Conservation (phyloP, 202 grass and related monocot species). For the Zizania palustris region DNA sequence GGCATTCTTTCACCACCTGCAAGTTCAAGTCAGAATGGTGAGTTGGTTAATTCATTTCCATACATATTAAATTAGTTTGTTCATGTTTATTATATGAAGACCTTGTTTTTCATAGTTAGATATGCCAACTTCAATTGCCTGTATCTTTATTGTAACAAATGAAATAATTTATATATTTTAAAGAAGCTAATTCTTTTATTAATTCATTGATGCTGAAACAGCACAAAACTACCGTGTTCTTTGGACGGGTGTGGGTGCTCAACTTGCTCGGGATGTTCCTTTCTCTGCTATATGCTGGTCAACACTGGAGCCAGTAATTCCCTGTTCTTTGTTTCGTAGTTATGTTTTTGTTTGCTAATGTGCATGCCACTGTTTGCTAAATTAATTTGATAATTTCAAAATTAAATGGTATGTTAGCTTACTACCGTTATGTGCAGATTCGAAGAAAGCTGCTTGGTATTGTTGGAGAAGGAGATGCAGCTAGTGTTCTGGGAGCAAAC, state of each 20-base stretch:
- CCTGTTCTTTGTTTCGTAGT: conserved; percentile 8
- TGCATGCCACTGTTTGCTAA: conserved; percentile 7
- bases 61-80: neutral
- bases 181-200: conserved; percentile 9
- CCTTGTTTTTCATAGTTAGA: neutral
- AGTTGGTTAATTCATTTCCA: conserved; percentile 32
- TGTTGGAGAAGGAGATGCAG: conserved; percentile 82
- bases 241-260: conserved; percentile 95
- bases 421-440: conserved; percentile 48
- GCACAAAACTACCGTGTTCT: conserved; percentile 82
- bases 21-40: conserved; percentile 69
- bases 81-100: neutral
- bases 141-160: neutral
- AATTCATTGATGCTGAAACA: conserved; percentile 46
- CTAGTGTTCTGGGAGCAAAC: conserved; percentile 78
- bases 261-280: conserved; percentile 93
- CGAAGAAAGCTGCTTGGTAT: conserved; percentile 71
- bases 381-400: conserved; percentile 16
- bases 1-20: conserved; percentile 76
- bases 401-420: conserved; percentile 14
- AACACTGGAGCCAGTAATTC: conserved; percentile 84
- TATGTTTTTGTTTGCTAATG: neutral
- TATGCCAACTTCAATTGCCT: neutral
- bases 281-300: conserved; percentile 98
- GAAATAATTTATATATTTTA: conserved; percentile 1